Evolutionary conservation across 805 yeast species (phyloP).

Genomic region (Komagataella ulmi): DNA sequence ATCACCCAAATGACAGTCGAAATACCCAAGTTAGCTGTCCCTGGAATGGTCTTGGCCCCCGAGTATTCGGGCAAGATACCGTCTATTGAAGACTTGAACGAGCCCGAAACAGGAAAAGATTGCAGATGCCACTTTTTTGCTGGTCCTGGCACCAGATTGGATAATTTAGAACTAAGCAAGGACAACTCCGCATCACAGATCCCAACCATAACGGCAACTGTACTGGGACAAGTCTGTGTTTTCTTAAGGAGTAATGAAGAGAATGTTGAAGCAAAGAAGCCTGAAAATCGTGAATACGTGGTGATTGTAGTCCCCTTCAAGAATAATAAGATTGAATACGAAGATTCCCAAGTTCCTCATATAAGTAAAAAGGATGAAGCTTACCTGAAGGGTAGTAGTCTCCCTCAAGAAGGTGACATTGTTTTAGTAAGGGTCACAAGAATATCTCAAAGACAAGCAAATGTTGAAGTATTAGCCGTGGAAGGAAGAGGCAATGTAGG

Average conservation of each 20-base stretch:
- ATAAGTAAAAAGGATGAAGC: constrained; percentile 2
- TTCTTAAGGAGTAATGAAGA: constrained; percentile 8
- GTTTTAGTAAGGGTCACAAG: constrained; percentile 68
- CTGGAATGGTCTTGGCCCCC: constrained; percentile 62
- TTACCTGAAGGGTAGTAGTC: constrained; percentile 22
- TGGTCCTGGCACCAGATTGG: constrained; percentile 45
- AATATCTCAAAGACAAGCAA: constrained; percentile 56
- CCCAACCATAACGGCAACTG: constrained; percentile 29
- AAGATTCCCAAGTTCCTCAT: constrained; percentile 2
- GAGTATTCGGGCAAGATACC: constrained; percentile 11
- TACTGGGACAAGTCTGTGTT: constrained; percentile 36
- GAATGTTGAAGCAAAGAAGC: constrained; percentile 4
- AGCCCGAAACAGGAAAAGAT: constrained; percentile 17
- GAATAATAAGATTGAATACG: constrained; percentile 10
- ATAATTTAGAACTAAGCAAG: constrained; percentile 24
- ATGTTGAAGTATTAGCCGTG: constrained; percentile 61
- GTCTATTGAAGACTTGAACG: constrained; percentile 4
- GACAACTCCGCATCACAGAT: constrained; percentile 20
- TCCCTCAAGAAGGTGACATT: constrained; percentile 77
- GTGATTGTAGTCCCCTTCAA: constrained; percentile 10
- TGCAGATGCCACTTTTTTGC: constrained; percentile 28
- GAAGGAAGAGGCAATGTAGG: constrained; percentile 47
- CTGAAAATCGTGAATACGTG: constrained; percentile 4
- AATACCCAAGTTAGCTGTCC: constrained; percentile 34
- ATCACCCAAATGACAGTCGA: constrained; percentile 2